These are phyloP conservation scores for Solanum corneliomulleri DNA, from an alignment of 257 asterid genomes.

Conservation along the genomic window DNA sequence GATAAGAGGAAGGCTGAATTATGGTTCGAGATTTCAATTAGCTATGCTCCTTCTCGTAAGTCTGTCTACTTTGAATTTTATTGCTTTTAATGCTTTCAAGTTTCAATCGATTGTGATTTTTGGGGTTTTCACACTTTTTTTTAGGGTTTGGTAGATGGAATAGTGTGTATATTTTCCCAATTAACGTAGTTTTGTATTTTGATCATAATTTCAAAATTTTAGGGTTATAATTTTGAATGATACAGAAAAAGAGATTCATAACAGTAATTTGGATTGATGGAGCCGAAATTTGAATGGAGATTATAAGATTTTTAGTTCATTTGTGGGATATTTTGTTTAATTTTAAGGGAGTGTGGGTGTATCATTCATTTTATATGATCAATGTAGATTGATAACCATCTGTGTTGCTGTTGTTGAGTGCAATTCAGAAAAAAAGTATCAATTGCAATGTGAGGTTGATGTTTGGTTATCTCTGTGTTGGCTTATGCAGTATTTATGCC, in stretches of 20 bases:
- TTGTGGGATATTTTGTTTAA: not conserved
- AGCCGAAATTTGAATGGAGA: not conserved
- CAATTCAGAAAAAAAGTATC: not conserved
- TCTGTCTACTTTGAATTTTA: not conserved
- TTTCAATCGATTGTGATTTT: not conserved
- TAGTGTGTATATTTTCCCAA: not conserved
- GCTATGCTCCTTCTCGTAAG: slow-evolving; percentile 94
- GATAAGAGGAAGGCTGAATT: slow-evolving; percentile 65
- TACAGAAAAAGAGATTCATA: not conserved
- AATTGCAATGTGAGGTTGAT: not conserved
- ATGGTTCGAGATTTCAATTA: slow-evolving; percentile 52
- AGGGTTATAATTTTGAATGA: not conserved
- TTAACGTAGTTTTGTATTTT: not conserved
- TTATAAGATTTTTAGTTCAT: not conserved
- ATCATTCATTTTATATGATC: too few relatives aligned
- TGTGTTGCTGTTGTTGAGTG: not conserved
- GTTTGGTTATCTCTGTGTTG: not conserved
- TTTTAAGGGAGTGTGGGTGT: not conserved
- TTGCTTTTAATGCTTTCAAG: not conserved
- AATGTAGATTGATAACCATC: not conserved
- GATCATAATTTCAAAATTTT: not conserved
- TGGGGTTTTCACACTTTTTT: not conserved
- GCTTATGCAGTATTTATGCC: too few relatives aligned
- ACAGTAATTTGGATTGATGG: not conserved
- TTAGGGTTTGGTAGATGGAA: not conserved